Conservation (phyloP, 805 yeast species). For the Wickerhamiella kurtzmanii region DNA sequence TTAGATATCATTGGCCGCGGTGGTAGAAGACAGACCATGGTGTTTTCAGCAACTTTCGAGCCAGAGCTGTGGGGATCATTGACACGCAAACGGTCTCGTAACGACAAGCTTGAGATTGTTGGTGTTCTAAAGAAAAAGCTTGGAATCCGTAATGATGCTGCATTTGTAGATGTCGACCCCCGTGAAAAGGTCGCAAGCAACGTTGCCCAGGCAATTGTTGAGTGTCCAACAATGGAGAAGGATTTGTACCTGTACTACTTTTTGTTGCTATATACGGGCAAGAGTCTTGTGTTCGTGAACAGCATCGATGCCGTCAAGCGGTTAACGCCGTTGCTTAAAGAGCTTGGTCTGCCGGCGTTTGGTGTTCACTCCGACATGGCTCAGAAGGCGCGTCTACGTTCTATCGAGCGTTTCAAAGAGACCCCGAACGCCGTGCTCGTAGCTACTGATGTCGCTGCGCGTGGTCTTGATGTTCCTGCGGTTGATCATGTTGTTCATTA, state of each 20-base stretch:
- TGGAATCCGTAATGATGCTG: conserved; percentile 55
- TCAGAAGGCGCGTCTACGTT: conserved; percentile 80
- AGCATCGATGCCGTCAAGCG: conserved; percentile 92
- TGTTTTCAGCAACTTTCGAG: conserved; percentile 92
- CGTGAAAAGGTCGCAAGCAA: conserved; percentile 60
- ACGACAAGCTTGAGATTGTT: conserved; percentile 42
- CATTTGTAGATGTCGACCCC: conserved; percentile 75
- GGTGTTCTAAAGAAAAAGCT: conserved; percentile 54
- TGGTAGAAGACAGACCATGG: conserved; percentile 60
- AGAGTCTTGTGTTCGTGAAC: conserved; percentile 83
- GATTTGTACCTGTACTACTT: conserved; percentile 85
- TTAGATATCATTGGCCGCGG: conserved; percentile 49
- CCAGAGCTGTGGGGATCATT: conserved; percentile 69
- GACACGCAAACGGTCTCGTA: conserved; percentile 28
- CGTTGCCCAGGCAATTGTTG: conserved; percentile 75
- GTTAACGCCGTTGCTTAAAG: conserved; percentile 58
- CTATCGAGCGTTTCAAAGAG: conserved; percentile 62
- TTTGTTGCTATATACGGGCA: conserved; percentile 71
- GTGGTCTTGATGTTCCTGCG: conserved; percentile 86
- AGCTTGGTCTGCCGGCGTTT: conserved; percentile 50
- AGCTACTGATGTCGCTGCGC: conserved; percentile 96
- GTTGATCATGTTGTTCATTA: conserved; percentile 93
- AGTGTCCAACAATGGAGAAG: conserved; percentile 81
- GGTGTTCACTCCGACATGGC: conserved; percentile 89
- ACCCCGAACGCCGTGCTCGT: conserved; percentile 44